Percentiles rank a stretch among this genome's conserved stretches.
Conservation (phyloP, 345 rosid species). For the Leavenworthia alabamica region DNA sequence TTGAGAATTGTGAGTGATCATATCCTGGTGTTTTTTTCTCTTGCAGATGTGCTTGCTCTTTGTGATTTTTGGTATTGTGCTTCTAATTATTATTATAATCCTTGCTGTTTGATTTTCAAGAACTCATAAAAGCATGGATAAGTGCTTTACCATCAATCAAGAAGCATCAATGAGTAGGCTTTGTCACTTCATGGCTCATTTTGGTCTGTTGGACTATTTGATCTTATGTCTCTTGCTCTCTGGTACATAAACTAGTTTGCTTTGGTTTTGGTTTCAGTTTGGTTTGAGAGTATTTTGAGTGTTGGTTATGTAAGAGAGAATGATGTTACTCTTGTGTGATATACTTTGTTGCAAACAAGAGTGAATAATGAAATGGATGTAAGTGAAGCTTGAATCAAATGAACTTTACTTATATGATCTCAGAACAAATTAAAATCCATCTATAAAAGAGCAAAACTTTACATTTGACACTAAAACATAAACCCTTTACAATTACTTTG, state of each 20-base stretch:
- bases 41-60: constrained; percentile 81
- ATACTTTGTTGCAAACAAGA: background rate
- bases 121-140: background rate
- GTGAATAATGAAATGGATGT: background rate
- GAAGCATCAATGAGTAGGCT: background rate
- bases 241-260: no score
- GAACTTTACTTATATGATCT: no score
- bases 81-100: constrained; percentile 72
- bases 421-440: constrained; percentile 13
- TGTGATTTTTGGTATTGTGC: constrained; percentile 85
- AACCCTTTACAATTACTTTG: constrained; percentile 8
- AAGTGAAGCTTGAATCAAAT: no score
- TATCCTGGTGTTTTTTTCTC: background rate
- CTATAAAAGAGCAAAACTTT: constrained; percentile 44
- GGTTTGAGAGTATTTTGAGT: constrained; percentile 2
- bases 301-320: background rate
- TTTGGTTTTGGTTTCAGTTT: no score
- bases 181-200: background rate
- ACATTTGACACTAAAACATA: constrained; percentile 7
- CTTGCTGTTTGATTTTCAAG: constrained; percentile 48
- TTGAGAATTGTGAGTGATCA: background rate
- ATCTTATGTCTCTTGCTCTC: background rate
- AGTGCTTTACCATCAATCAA: constrained; percentile 1
- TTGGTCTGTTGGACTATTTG: background rate
- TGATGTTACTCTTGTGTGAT: constrained; percentile 6